Base-by-base conservation (phyloP, 768 basidiomycete species). In the Suillus brevipes region DNA sequence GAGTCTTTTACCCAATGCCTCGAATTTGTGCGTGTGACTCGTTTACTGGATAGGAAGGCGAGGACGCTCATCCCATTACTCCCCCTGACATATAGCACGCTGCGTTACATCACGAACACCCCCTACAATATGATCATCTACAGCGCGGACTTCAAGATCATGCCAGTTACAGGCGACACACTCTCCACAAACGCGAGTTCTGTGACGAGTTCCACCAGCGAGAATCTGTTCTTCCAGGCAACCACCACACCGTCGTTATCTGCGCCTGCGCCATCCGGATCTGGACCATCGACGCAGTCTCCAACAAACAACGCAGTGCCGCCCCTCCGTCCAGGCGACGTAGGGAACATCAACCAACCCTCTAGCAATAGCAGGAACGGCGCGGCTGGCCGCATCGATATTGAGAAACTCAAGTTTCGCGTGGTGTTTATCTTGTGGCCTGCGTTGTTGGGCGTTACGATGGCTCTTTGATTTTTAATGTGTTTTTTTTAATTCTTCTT, bases 361-460 rank as follows among this genome's bases (percentile, higher is more conserved):
- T 50, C 14, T 65, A 53, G 2, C 69, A 60, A 55, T 14, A 69
- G 60, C 20, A 63, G 45, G 61, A 69, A 67, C 42, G 74, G 66
- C 60, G 70, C 71, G 37, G 70, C 69, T 4, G 65, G 68, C 23
- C 70, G 73, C 8, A 52, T 78, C 25, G 72, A 79, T 60, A 65
- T 77, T 23, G 80, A 78, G 60, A 75, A 73, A 68, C 70, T 79
- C 65, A 82, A 80, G 67, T 84, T 85, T 70, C 73, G 80, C 12
- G 65, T 85, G 56, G 77, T 84, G 65, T 85, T 84, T 63, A 77
- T 87, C 65, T 73, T 84, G 28, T 87, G 86, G 84, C 85, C 86
- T 40, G 80, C 84, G 8, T 70, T 88, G 60, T 77, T 87, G 62
- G 87, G 86, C 2, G 73, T 87, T 53, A 80, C 83, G 42, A 81